Base-by-base conservation (phyloP, 2,329 filamentous ascomycete genomes). In the Curvularia sp. region DNA sequence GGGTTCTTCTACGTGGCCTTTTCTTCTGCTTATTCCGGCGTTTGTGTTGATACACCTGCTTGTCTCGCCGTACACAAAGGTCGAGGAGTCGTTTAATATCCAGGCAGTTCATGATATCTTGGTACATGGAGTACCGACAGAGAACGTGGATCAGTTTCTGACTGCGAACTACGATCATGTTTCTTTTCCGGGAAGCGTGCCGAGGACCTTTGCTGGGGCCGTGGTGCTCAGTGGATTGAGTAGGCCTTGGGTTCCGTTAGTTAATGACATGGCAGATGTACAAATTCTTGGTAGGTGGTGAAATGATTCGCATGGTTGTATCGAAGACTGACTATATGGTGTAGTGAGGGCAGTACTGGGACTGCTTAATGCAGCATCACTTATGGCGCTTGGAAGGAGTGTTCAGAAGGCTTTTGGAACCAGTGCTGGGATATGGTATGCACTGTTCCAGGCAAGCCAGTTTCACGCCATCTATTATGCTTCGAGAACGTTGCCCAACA, bases 81-180 rank as follows among this genome's bases (percentile, higher is more conserved):
- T 99, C 59, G 95, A 99, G 77, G 95, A 99, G 78, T 98, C 94
- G 0, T 98, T 99, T 85, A 97, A 97, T 76, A 87, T 98, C 58
- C 95, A 99, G 77, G 95, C 95, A 5, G 86, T 88, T 3, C 95
- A 98, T 77, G 95, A 99, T 76, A 89, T 99, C 35, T 78, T 97
- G 59, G 85, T 86, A 38, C 92, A 95, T 75, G 93, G 93, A 24
- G 87, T 91, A 1, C 91, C 92, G 0, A 84, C 81, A 1, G 74
- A 78, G 20, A 81, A 88, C 66, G 75, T 84, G 15, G 72, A 80
- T 51, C 75, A 81, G 12, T 84, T 82, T 39, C 79, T 95, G 15
- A 82, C 82, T 15, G 73, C 81, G 3, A 80, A 86, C 50, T 99
- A 96, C 80, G 95, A 99, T 75, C 95, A 99, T 81, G 88, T 95